Evolutionary conservation across 805 yeast species (phyloP).

Genomic region (Candida quercuum): DNA sequence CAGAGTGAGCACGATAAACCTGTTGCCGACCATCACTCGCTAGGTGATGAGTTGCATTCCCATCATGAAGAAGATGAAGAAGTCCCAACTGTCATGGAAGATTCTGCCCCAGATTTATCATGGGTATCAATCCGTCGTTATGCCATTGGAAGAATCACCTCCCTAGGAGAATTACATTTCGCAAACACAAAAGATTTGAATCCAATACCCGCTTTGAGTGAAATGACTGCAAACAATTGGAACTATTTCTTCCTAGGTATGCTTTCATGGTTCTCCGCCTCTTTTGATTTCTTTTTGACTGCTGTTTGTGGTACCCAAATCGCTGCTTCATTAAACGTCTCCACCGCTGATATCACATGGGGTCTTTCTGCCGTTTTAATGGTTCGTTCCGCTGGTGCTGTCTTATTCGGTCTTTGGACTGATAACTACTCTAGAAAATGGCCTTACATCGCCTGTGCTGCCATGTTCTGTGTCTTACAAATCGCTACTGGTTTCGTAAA

Average conservation of each 20-base stretch:
- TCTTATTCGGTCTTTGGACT: slow-evolving; percentile 57
- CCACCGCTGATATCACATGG: slow-evolving; percentile 57
- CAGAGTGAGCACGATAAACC: too few relatives aligned
- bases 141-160: slow-evolving; percentile 20
- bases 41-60: too few relatives aligned
- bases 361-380: slow-evolving; percentile 68
- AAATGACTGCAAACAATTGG: slow-evolving; percentile 42
- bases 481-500: slow-evolving; percentile 61
- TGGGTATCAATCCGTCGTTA: slow-evolving; percentile 14
- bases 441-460: slow-evolving; percentile 54
- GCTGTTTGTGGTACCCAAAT: slow-evolving; percentile 51
- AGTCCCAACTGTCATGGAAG: slow-evolving; percentile 2
- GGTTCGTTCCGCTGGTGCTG: slow-evolving; percentile 69
- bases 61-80: slow-evolving; percentile 2
- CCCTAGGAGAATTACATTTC: slow-evolving; percentile 21
- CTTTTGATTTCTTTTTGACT: slow-evolving; percentile 65
- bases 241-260: slow-evolving; percentile 53
- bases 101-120: slow-evolving; percentile 8
- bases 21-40: too few relatives aligned
- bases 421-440: slow-evolving; percentile 64
- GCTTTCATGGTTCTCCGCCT: slow-evolving; percentile 68
- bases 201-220: slow-evolving; percentile 37
- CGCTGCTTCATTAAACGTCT: slow-evolving; percentile 41
- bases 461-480: slow-evolving; percentile 49
- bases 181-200: slow-evolving; percentile 25